These are phyloP conservation scores for Zangia roseola DNA, from an alignment of 768 basidiomycete genomes.

Conservation along the genomic window DNA sequence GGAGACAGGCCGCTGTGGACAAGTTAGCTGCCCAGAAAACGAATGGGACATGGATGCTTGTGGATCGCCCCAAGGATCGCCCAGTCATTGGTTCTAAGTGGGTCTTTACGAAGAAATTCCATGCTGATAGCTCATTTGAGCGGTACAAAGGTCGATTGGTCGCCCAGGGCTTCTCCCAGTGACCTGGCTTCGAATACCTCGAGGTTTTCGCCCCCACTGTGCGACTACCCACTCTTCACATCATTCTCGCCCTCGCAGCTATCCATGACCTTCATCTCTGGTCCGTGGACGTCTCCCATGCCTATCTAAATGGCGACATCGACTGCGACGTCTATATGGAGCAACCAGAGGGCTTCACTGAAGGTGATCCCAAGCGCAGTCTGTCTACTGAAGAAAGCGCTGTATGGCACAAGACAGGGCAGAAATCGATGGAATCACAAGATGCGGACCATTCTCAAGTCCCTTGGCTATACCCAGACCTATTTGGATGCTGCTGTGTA, in stretches of 20 bases:
- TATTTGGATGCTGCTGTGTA: no score
- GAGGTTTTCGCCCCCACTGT: constrained; percentile 33
- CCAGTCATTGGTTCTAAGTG: not conserved
- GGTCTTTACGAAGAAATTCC: not conserved
- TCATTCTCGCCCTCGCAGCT: constrained; percentile 25
- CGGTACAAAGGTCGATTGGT: constrained; percentile 39
- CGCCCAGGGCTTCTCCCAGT: constrained; percentile 9
- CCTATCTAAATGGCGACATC: constrained; percentile 21
- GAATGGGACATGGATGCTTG: no score
- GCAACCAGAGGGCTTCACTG: no score
- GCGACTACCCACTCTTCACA: constrained; percentile 17
- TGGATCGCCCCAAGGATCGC: not conserved
- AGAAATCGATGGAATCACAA: no score
- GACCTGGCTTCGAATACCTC: constrained; percentile 11
- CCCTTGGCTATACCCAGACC: no score
- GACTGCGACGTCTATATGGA: constrained; percentile 5
- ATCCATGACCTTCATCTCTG: constrained; percentile 27
- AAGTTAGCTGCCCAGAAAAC: not conserved
- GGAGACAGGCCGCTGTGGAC: not conserved
- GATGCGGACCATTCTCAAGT: no score
- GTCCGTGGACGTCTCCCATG: constrained; percentile 5
- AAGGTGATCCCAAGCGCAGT: no score
- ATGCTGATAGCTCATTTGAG: constrained; percentile 11
- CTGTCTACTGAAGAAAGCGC: no score
- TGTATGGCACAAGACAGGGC: no score